Conservation (phyloP, 345 rosid genomes). For the Laguncularia racemosa region DNA sequence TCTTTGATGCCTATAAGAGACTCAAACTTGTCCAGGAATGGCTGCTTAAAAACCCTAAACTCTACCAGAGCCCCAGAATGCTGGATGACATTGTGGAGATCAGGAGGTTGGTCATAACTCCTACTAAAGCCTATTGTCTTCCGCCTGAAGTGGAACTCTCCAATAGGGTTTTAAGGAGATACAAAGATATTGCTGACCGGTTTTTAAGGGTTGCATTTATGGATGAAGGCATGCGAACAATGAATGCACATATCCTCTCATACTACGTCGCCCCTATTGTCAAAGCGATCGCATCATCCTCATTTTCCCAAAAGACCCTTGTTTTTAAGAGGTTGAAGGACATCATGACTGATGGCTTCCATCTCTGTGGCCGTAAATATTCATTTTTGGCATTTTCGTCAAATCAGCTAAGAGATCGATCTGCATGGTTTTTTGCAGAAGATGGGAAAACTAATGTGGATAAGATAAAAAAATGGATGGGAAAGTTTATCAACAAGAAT, state of each 20-base stretch:
- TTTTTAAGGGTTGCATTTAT: slow-evolving; percentile 83
- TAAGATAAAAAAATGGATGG: slow-evolving; percentile 65
- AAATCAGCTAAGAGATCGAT: slow-evolving; percentile 81
- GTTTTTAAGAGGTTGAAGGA: slow-evolving; percentile 60
- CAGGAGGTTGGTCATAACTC: slow-evolving; percentile 72
- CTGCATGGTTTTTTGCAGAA: slow-evolving; percentile 96
- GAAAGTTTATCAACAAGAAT: slow-evolving; percentile 52
- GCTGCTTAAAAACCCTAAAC: slow-evolving; percentile 53
- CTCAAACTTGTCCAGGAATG: slow-evolving; percentile 59
- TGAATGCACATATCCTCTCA: slow-evolving; percentile 53
- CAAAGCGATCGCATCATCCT: slow-evolving; percentile 37
- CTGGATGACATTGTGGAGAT: slow-evolving; percentile 53
- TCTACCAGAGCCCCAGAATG: slow-evolving; percentile 29
- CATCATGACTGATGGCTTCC: slow-evolving; percentile 63
- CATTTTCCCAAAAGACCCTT: slow-evolving; percentile 57
- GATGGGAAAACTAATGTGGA: slow-evolving; percentile 37
- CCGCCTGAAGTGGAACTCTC: slow-evolving; percentile 93
- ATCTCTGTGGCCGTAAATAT: slow-evolving; percentile 69
- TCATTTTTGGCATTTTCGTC: slow-evolving; percentile 89
- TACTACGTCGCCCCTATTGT: slow-evolving; percentile 64
- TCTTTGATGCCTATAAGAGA: slow-evolving; percentile 53
- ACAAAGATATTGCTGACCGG: slow-evolving; percentile 53
- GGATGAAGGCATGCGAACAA: slow-evolving; percentile 80
- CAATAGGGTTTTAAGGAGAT: slow-evolving; percentile 74
- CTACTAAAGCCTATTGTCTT: slow-evolving; percentile 77